phyloP scores from a whole-genome alignment of 2,329 filamentous ascomycete genomes.

The Cytospora mali region DNA sequence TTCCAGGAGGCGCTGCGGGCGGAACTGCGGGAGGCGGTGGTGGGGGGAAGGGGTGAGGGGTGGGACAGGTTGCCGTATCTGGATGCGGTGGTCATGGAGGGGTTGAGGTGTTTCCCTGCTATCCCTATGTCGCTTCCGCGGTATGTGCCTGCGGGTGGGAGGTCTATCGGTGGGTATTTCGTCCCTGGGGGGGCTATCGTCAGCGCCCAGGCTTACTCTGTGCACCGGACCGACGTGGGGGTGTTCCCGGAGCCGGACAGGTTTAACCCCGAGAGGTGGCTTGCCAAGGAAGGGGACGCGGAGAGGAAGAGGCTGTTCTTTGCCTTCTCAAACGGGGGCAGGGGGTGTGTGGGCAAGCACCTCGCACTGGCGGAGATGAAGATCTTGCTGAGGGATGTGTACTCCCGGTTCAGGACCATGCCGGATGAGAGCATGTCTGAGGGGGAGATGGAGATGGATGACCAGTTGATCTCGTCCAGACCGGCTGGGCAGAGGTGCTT shows the following conservation, averaged over 20 bases:
- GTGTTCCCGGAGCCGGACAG: conserved; percentile 78
- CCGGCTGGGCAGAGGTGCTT: conserved; percentile 62
- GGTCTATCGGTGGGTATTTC: conserved; percentile 57
- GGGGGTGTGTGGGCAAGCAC: conserved; percentile 68
- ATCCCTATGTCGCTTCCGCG: conserved; percentile 70
- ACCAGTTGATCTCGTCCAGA: conserved; percentile 68
- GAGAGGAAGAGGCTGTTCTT: conserved; percentile 67
- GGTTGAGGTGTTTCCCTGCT: conserved; percentile 62
- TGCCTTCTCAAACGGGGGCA: conserved; percentile 66
- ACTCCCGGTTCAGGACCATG: conserved; percentile 59
- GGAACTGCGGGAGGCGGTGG: conserved; percentile 47
- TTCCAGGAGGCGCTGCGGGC: conserved; percentile 56
- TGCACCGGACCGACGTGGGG: conserved; percentile 60
- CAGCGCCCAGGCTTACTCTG: conserved; percentile 63
- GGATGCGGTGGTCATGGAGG: conserved; percentile 66
- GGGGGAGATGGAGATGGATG: conserved; percentile 64
- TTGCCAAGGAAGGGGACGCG: conserved; percentile 71
- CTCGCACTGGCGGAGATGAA: conserved; percentile 72
- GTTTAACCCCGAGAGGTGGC: conserved; percentile 84
- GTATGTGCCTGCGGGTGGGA: conserved; percentile 56
- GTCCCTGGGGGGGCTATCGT: conserved; percentile 59
- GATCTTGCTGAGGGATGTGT: conserved; percentile 62
- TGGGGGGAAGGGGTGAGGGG: conserved; percentile 27
- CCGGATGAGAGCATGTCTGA: conserved; percentile 56
- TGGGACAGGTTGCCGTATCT: conserved; percentile 60